Evolutionary conservation across 192 early-diverging fungal species (phyloP).

Genomic region (Dimargaris verticillata): DNA sequence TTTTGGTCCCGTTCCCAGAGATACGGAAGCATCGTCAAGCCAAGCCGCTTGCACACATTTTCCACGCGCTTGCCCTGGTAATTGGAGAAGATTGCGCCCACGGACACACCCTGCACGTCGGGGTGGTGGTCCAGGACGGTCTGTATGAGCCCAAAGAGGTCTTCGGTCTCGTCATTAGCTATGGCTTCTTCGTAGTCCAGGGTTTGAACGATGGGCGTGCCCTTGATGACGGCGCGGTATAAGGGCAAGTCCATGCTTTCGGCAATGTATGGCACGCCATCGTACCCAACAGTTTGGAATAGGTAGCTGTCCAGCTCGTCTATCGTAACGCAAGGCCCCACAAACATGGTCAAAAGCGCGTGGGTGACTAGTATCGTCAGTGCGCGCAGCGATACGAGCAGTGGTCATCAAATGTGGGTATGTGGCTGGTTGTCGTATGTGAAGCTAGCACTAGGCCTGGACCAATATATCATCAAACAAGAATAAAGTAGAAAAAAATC

Average conservation of each 20-base stretch:
- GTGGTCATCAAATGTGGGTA: neutral
- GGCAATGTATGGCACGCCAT: slow-evolving; percentile 62
- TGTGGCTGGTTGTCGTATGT: slow-evolving; percentile 1
- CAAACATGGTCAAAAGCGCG: neutral
- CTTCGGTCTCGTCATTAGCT: slow-evolving; percentile 83
- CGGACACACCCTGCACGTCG: slow-evolving; percentile 69
- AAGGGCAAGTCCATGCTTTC: slow-evolving; percentile 78
- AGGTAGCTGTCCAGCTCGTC: slow-evolving; percentile 91
- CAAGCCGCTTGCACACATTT: slow-evolving; percentile 80
- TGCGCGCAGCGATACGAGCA: neutral
- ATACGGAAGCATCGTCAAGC: slow-evolving; percentile 64
- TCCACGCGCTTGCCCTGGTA: slow-evolving; percentile 97
- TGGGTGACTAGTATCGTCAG: neutral
- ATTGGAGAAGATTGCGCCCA: slow-evolving; percentile 90
- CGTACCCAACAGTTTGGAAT: slow-evolving; percentile 95
- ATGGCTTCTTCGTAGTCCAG: slow-evolving; percentile 47
- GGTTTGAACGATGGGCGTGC: slow-evolving; percentile 41
- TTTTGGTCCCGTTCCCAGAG: slow-evolving; percentile 82
- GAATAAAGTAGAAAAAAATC: neutral
- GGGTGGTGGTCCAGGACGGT: slow-evolving; percentile 54
- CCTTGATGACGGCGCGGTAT: slow-evolving; percentile 56
- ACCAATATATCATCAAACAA: neutral
- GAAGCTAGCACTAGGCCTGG: neutral
- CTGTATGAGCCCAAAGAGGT: slow-evolving; percentile 58
- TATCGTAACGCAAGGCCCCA: slow-evolving; percentile 5